Evolutionary conservation across 345 rosid species (phyloP), one percentile per base, ranked within the genome.

Genomic region (Stellera chamaejasme): DNA sequence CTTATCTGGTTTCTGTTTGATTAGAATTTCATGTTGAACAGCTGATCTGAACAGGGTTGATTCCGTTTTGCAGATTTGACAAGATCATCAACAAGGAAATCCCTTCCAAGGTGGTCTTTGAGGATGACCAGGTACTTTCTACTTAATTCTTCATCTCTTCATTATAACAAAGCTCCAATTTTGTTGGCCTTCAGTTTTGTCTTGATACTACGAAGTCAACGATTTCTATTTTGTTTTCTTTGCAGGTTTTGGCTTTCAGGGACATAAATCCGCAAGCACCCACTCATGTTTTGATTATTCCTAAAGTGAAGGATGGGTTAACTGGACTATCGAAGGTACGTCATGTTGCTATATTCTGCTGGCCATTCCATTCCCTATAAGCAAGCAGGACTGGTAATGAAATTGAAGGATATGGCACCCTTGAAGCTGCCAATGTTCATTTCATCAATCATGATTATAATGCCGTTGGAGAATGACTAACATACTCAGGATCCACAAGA

Each of bases 41-140:
- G 14, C 19, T 13, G 3, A 47, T 6, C 19, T 47, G 0, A 16
- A 49, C 27, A n/a, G 28, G 26, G 26, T 47, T 47, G 50, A 49
- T 10, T 49, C 10, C 10, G 0, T 46, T 14, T 7, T 77, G 75
- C 84, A 88, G 99, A 70, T 92, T 86, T 68, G 97, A 92, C 75
- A 92, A 88, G 64, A 88, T 92, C 62, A 92, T 92, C 23, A 86
- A 67, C 74, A 93, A 79, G 69, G 96, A 89, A 67, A 89, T 93
- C 55, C 97, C 99, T 10, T 72, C 94, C 13, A 84, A 64, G 0
- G 74, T 87, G 13, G 99, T 92, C 56, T 92, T 53, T 63, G 97
- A 92, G 74, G 96, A 88, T 69, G 99, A 89, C 48, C 69, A 84
- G 96, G 97, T 88, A 52, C 50, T 53, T 32, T 32, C 39, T 19